Evolutionary conservation across 2,329 filamentous ascomycete genomes (phyloP), one percentile per base, ranked within the genome.

Genomic region (Myrmaecium sp.): DNA sequence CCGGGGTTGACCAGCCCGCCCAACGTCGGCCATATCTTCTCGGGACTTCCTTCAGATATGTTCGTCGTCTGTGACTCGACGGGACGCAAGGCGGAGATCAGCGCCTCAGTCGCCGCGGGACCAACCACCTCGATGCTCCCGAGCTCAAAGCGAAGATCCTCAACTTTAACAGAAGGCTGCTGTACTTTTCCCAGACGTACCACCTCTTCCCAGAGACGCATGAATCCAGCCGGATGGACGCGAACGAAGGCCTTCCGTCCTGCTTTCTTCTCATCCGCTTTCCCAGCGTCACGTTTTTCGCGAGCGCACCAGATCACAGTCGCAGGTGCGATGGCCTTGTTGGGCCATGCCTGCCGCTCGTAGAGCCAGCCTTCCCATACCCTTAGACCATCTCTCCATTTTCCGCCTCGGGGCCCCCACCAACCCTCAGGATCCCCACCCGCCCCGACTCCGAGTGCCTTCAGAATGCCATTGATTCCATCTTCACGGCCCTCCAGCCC

Each of bases 141-240:
- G 45, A 81, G 64, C 41, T 82, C 73, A 32, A 72, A 78, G 0
- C 76, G 67, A 17, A 80, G 45, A 39, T 82, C 76, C 38, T 79
- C 72, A 5, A 79, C 56, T 16, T 63, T 65, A 5, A 78, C 58
- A 4, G 58, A 55, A 2, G 74, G 74, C 20, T 62, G 72, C 36
- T 69, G 66, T 33, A 66, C 61, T 40, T 68, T 74, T 11, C 59
- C 57, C 2, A 71, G 48, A 3, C 58, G 57, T 10, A 71, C 40
- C 2, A 82, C 47, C 32, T 75, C 63, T 13, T 70, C 58, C 58
- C 79, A 83, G 0, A 74, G 48, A 37, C 78, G 66, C 2, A 71
- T 52, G 40, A 82, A 86, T 5, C 77, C 75, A 12, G 83, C 75
- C 2, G 89, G 89, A 46, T 95, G 86, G 2, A 86, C 56, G 29